Base-by-base conservation (phyloP, 257 asterid genomes). In the Capsicum chinense region DNA sequence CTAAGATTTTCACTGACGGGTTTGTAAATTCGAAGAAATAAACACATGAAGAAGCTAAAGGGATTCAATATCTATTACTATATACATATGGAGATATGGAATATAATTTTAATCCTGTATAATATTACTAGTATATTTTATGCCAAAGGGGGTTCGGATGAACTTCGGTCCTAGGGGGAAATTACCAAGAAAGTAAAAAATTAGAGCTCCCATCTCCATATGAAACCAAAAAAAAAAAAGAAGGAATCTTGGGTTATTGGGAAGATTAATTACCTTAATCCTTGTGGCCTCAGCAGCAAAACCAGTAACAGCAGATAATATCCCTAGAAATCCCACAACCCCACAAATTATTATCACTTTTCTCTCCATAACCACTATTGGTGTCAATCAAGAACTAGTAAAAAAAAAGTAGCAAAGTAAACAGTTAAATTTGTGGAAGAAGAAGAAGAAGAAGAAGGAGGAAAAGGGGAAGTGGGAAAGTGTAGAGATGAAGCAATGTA, bases 231-330 rank as follows among this genome's bases (percentile, higher is more conserved):
- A 0, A 39, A 39, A 39, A 39, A 39, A n/a, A n/a, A 19, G 19
- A 21, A 10, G 16, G 76, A n/a, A 44, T 48, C 21, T 39, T 73
- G 59, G 42, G 7, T 44, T 33, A 19, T 74, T 47, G 19, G 48
- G 9, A 2, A 37, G 1, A 9, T 2, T 0, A 14, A 15, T 50
- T 84, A 94, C 98, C 97, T 92, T 94, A 84, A 90, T 88, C 91
- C 93, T 89, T 83, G 87, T 93, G 84, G 91, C 93, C 85, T 93
- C 97, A 7, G 98, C 97, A 79, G 95, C 97, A 85, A 94, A 93
- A 83, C 92, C 98, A 4, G 93, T 87, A 35, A 89, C 94, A 84
- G 93, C 97, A 85, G 95, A 92, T 11, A 94, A 73, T 70, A 94
- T 71, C 67, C 97, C 98, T 52, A 94, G 85, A 78, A 93, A 82